These are phyloP conservation scores for Arachis monticola DNA, from an alignment of 331 rosid genomes.

Conservation along the genomic window DNA sequence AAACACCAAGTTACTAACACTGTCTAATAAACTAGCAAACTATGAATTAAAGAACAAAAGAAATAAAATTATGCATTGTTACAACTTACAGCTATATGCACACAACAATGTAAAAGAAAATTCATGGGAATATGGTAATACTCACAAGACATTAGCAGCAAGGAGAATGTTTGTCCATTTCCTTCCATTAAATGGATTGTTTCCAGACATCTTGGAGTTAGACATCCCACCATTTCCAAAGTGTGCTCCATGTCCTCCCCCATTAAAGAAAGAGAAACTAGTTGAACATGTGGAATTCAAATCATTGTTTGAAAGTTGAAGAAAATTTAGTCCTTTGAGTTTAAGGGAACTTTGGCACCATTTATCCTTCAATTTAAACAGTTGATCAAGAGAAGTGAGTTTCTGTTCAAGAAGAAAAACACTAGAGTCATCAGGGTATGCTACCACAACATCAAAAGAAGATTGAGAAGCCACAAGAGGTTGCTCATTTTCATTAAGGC, in stretches of 20 bases:
- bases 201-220: conserved; percentile 45
- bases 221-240: conserved; percentile 52
- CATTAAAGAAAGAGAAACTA: conserved; percentile 63
- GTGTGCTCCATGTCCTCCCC: conserved; percentile 53
- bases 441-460: conserved; percentile 30
- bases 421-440: conserved; percentile 22
- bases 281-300: conserved; percentile 53
- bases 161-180: conserved; percentile 81
- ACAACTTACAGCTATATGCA: conserved; percentile 6
- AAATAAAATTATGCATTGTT: background rate
- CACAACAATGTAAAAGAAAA: conserved; percentile 15
- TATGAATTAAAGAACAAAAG: background rate
- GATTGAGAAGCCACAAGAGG: background rate
- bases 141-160: conserved; percentile 81
- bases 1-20: background rate
- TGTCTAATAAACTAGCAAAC: conserved; percentile 12
- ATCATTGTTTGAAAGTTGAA: conserved; percentile 44
- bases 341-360: conserved; percentile 54
- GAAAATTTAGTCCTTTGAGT: conserved; percentile 43
- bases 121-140: conserved; percentile 36
- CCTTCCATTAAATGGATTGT: conserved; percentile 56
- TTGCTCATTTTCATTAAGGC: conserved; percentile 24
- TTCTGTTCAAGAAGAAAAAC: conserved; percentile 48
- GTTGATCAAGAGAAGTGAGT: conserved; percentile 45
- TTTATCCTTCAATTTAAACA: conserved; percentile 53